phyloP scores from a whole-genome alignment of 2,329 filamentous ascomycete species.

The Hypoxylon rubiginosum region DNA sequence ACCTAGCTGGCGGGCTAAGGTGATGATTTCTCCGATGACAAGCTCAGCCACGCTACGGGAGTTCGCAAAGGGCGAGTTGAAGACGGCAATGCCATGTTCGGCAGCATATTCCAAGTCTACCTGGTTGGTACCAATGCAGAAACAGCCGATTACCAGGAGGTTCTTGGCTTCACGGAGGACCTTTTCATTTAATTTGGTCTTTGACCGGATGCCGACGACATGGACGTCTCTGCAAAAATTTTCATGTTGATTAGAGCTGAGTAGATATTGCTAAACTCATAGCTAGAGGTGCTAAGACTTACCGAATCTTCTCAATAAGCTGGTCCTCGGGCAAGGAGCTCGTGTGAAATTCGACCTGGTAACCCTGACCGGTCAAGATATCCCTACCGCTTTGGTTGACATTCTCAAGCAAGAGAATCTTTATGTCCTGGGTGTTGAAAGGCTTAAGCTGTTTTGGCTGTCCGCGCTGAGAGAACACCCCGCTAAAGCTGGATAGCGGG shows the following conservation, averaged over 20 bases:
- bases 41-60: constrained; percentile 96
- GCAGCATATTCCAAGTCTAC: constrained; percentile 89
- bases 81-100: constrained; percentile 90
- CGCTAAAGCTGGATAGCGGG: constrained; percentile 73
- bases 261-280: constrained; percentile 1
- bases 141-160: constrained; percentile 95
- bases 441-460: constrained; percentile 87
- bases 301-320: constrained; percentile 97
- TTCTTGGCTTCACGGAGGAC: constrained; percentile 93
- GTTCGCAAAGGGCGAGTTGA: constrained; percentile 99
- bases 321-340: constrained; percentile 90
- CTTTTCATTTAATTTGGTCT: constrained; percentile 91
- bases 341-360: constrained; percentile 95
- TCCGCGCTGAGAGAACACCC: constrained; percentile 58
- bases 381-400: constrained; percentile 91
- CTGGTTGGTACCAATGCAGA: constrained; percentile 98
- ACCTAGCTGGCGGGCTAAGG: constrained; percentile 89
- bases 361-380: constrained; percentile 86
- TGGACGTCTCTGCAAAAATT: constrained; percentile 80
- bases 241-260: constrained; percentile 28
- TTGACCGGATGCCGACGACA: constrained; percentile 97
- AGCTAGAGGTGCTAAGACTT: constrained; percentile 50
- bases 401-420: constrained; percentile 95
- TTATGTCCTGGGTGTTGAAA: constrained; percentile 95
- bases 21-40: constrained; percentile 94